Conservation (phyloP, 495 filamentous ascomycete genomes). For the Tetracladium marchalianum region DNA sequence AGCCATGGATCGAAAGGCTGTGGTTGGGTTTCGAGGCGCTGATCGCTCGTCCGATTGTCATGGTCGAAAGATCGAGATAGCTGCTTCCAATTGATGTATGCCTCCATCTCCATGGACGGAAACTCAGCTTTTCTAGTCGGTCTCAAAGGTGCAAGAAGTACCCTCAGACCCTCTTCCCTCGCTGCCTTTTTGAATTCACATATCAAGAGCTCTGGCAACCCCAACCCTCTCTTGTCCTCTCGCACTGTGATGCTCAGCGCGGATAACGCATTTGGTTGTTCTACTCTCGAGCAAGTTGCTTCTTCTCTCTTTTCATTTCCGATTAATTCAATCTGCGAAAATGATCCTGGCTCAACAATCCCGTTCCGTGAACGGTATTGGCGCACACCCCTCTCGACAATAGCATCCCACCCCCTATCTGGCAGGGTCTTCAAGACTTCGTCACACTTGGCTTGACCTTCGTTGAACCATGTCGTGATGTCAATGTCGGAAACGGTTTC, state of each 20-base stretch:
- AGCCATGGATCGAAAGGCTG: constrained; percentile 1
- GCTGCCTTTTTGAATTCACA: neutral
- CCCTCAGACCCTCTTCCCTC: neutral
- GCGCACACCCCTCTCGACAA: neutral
- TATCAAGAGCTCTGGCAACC: neutral
- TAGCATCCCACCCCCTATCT: neutral
- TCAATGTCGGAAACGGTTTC: too few species aligned
- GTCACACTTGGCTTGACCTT: too few species aligned
- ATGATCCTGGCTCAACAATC: too few species aligned
- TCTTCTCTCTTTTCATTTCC: neutral
- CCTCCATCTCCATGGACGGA: neutral
- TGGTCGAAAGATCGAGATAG: neutral
- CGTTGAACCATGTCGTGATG: too few species aligned
- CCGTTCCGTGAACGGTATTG: too few species aligned
- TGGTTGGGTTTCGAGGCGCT: too few species aligned
- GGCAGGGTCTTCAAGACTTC: neutral
- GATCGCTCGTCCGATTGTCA: neutral
- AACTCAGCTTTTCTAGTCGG: neutral
- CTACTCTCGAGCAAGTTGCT: neutral
- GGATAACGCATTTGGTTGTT: neutral
- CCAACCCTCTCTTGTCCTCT: neutral
- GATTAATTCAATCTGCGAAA: too few species aligned
- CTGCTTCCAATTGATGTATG: neutral
- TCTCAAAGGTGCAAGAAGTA: neutral
- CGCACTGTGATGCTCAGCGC: neutral